A percentile compares a stretch with the other conserved stretches of the same genome.
Evolutionary conservation across 352 stramenopile species (phyloP).

Genomic region (Phytopythium mirpurense): DNA sequence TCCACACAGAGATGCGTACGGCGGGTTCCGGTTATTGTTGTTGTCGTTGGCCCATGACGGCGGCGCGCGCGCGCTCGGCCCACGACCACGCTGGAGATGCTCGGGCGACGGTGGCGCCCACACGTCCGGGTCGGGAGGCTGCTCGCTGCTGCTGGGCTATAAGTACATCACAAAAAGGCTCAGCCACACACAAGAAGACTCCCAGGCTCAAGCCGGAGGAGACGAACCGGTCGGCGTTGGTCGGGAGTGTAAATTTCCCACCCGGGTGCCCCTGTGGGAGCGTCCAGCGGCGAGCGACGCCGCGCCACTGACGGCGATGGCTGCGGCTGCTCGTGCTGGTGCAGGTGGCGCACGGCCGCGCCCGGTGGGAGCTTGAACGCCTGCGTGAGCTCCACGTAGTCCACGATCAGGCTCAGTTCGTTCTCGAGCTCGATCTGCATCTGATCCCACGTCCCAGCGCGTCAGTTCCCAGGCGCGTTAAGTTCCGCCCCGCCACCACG

Average conservation of each 20-base stretch:
- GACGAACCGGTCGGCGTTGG: constrained; percentile 11
- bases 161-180: neutral
- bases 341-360: constrained; percentile 21
- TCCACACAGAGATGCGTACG: constrained; percentile 1
- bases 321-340: constrained; percentile 21
- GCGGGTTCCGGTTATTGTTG: constrained; percentile 31
- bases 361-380: constrained; percentile 51
- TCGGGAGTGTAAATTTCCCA: constrained; percentile 52
- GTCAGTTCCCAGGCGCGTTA: no score
- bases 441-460: constrained; percentile 1
- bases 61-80: constrained; percentile 17
- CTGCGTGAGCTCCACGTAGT: constrained; percentile 75
- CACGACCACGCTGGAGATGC: constrained; percentile 19
- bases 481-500: no score
- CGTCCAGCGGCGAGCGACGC: constrained; percentile 11
- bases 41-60: constrained; percentile 56
- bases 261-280: constrained; percentile 21
- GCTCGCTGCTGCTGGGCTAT: constrained; percentile 11
- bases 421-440: constrained; percentile 83
- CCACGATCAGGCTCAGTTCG: constrained; percentile 65
- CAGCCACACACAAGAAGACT: constrained; percentile 1
- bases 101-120: constrained; percentile 70
- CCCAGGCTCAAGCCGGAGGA: neutral
- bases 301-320: constrained; percentile 10
- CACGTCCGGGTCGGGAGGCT: constrained; percentile 55